These are phyloP conservation scores for Solanum pimpinellifolium DNA, from an alignment of 257 asterid species.

Conservation along the genomic window DNA sequence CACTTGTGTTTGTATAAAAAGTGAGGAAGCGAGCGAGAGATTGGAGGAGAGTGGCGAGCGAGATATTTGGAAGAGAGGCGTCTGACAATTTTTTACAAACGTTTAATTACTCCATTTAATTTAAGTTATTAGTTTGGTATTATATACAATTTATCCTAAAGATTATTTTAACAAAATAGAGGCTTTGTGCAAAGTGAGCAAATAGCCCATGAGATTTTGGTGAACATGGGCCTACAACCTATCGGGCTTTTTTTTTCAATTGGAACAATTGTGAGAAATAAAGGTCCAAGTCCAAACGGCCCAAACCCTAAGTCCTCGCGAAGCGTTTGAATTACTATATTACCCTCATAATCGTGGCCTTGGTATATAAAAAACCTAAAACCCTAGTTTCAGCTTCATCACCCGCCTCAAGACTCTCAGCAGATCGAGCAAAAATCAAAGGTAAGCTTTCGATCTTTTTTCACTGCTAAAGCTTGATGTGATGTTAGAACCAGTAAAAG, in stretches of 20 bases:
- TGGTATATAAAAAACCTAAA: neutral
- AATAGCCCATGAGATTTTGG: neutral
- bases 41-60: no score
- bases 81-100: no score
- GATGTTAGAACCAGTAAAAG: neutral
- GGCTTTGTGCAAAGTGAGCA: neutral
- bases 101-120: no score
- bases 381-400: constrained; percentile 29
- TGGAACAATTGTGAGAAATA: neutral
- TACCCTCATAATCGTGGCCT: neutral
- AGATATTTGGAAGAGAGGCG: no score
- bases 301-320: neutral
- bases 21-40: no score
- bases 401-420: constrained; percentile 13
- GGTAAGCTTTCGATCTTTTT: neutral
- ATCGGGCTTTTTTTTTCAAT: neutral
- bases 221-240: neutral
- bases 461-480: neutral
- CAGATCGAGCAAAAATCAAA: neutral
- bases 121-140: no score
- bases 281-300: neutral
- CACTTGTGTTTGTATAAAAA: no score
- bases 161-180: no score
- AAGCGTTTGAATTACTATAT: neutral
- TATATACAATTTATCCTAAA: no score